Evolutionary conservation across 2,329 filamentous ascomycete species (phyloP), one percentile per base, ranked within the genome.

Genomic region (Xylaria sp.): DNA sequence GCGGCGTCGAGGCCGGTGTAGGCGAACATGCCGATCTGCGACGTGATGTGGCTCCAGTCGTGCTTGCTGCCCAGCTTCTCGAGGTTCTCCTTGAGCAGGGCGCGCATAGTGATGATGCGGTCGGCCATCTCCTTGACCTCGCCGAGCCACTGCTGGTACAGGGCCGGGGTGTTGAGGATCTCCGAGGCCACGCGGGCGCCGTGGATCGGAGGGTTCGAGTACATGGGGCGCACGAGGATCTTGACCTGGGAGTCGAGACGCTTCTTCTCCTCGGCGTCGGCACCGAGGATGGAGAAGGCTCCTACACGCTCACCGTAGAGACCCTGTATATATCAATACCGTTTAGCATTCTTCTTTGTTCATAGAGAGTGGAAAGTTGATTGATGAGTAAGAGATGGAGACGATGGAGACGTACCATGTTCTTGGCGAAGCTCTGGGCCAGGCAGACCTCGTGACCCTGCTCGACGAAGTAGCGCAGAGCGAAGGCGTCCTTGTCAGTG

Each of bases 41-140:
- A 94, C 76, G 96, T 98, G 84, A 99, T 99, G 88, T 99, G 96
- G 82, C 91, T 93, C 96, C 96, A 99, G 87, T 98, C 93, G 84
- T 97, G 94, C 88, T 94, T 94, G 87, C 92, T 96, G 80, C 95
- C 95, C 72, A 98, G 90, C 83, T 92, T 91, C 89, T 98, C 93
- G 65, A 99, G 90, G 86, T 98, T 97, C 77, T 94, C 89, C 89
- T 96, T 97, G 80, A 99, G 90, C 65, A 97, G 89, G 71, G 93
- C 91, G 77, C 96, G 93, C 96, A 99, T 99, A 82, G 90, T 93
- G 84, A 99, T 98, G 87, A 99, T 99, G 80, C 96, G 94, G 84
- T 98, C 94, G 72, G 96, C 96, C 96, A 99, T 99, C 77, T 88
- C 93, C 91, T 98, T 97, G 84, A 99, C 94, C 86, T 99, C 96